A percentile compares a stretch with the other conserved stretches of the same genome.
phyloP scores from a whole-genome alignment of 257 asterid species.

The Capsicum pubescens region DNA sequence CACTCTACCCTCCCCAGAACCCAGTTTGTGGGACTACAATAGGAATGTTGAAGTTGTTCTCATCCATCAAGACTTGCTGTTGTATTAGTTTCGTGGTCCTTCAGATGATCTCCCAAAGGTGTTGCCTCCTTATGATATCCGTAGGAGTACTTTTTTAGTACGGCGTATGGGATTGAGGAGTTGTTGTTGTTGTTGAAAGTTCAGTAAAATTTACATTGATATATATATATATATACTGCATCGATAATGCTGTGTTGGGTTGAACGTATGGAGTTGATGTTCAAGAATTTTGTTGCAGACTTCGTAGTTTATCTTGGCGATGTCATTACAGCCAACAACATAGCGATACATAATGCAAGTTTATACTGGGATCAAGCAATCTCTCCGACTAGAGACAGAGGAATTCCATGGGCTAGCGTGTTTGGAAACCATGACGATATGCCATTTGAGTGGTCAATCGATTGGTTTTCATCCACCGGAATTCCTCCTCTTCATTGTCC shows the following conservation, averaged over 20 bases:
- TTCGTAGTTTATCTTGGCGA: conserved; percentile 92
- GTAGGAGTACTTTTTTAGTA: neutral
- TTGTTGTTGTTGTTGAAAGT: neutral
- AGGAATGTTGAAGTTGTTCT: no score
- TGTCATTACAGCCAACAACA: conserved; percentile 80
- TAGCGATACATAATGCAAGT: conserved; percentile 70
- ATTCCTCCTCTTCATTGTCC: conserved; percentile 65
- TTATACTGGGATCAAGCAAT: conserved; percentile 83
- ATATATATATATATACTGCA: neutral
- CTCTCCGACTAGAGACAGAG: conserved; percentile 68
- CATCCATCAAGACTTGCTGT: neutral
- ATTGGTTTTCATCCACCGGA: conserved; percentile 80
- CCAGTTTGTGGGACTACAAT: no score
- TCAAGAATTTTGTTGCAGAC: conserved; percentile 49
- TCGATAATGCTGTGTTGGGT: neutral
- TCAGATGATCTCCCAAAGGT: neutral
- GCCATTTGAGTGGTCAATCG: conserved; percentile 86
- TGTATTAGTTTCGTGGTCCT: neutral
- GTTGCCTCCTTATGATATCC: neutral
- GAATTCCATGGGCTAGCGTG: conserved; percentile 77
- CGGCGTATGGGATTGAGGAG: neutral
- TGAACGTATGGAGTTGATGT: neutral
- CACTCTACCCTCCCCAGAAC: no score
- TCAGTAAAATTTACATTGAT: neutral
- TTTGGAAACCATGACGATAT: conserved; percentile 97